Evolutionary conservation across 352 stramenopile genomes (phyloP).

Genomic region (Halophytophthora polymorphica): DNA sequence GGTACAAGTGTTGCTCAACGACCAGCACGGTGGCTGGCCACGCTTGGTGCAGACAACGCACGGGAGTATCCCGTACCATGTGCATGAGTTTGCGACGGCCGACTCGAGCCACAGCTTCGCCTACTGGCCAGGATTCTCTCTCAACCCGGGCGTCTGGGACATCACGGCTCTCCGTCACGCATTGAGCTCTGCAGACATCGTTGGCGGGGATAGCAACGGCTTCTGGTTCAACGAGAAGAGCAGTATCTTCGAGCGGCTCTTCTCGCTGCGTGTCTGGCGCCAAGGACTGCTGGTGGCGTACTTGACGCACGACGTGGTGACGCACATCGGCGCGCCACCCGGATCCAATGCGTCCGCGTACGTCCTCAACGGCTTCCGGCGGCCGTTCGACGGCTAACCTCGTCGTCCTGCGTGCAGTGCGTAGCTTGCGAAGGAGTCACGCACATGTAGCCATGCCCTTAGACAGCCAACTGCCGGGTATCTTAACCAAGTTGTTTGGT

Average conservation of each 20-base stretch:
- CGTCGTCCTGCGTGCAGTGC: too few species aligned
- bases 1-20: conserved; percentile 50
- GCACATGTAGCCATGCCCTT: too few species aligned
- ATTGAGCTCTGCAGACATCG: neutral
- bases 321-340: conserved; percentile 26
- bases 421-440: too few species aligned
- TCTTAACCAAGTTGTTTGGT: too few species aligned
- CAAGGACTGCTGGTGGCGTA: conserved; percentile 28
- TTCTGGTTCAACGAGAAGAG: conserved; percentile 20
- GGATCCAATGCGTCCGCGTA: conserved; percentile 34
- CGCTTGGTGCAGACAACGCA: neutral
- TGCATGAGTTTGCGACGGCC: conserved; percentile 51
- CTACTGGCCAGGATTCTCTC: conserved; percentile 64
- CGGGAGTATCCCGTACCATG: conserved; percentile 24
- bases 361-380: conserved; percentile 37
- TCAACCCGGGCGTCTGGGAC: conserved; percentile 62
- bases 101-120: conserved; percentile 36
- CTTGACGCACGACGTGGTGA: conserved; percentile 6
- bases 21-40: conserved; percentile 35
- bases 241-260: conserved; percentile 35
- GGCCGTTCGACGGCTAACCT: conserved; percentile 2
- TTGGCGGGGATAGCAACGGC: neutral
- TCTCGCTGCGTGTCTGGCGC: conserved; percentile 30
- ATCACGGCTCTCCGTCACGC: conserved; percentile 9
- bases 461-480: too few species aligned